A percentile compares a stretch with the other conserved stretches of the same genome.
These are phyloP conservation scores for Cornus controversa DNA, from an alignment of 148 eudicot genomes.

Conservation along the genomic window DNA sequence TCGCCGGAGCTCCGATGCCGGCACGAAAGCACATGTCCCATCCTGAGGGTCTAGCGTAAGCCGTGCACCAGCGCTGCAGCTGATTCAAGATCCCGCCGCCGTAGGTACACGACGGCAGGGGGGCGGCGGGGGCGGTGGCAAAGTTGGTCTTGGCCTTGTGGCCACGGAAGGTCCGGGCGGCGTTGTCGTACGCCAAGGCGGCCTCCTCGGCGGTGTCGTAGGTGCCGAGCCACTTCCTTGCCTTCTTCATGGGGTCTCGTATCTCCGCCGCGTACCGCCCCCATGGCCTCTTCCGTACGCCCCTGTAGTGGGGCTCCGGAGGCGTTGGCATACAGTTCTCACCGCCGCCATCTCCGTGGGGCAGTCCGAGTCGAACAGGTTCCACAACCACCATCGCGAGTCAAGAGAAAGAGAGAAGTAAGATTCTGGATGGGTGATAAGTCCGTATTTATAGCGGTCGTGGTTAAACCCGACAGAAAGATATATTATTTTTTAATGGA, in stretches of 20 bases:
- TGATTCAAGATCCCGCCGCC: not conserved
- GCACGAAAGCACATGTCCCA: not conserved
- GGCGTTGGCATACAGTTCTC: not conserved
- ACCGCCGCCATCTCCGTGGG: not conserved
- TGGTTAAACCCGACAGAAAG: conserved; percentile 1
- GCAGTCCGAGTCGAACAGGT: not conserved
- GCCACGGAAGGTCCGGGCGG: conserved; percentile 12
- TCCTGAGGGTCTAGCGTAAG: not conserved
- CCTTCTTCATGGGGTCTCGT: conserved; percentile 11
- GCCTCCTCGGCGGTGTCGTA: conserved; percentile 1
- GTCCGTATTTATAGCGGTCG: conserved; percentile 8
- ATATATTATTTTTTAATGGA: not conserved
- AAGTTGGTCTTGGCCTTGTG: conserved; percentile 12
- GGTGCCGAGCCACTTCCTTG: conserved; percentile 13
- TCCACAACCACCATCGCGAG: not conserved
- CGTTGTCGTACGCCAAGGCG: conserved; percentile 11
- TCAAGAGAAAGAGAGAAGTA: not conserved
- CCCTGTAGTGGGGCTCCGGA: conserved; percentile 1
- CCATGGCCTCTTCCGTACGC: conserved; percentile 13
- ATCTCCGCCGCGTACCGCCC: conserved; percentile 17
- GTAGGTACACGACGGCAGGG: not conserved
- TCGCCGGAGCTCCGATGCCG: not conserved
- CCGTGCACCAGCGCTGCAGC: conserved; percentile 12
- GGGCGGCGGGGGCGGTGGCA: not conserved
- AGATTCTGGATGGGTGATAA: too few relatives aligned